Base-by-base conservation (phyloP, 805 yeast species). In the Barnettozyma botsteinii region DNA sequence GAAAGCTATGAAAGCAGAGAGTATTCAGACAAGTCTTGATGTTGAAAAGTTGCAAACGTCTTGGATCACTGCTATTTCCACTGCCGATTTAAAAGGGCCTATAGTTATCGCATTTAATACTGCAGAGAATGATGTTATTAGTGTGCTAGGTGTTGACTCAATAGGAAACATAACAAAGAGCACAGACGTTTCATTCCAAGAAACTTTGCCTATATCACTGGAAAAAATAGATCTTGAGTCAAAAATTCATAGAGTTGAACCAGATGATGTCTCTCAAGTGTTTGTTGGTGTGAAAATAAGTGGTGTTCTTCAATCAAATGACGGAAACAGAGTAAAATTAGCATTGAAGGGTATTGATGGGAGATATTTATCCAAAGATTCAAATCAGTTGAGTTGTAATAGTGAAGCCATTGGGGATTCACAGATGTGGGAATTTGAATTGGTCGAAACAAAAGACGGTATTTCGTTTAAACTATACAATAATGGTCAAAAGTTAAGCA, bases 21-120 rank as follows among this genome's bases (percentile, higher is more conserved):
- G 21, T 20, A 40, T 40, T 15, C 30, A 35, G 29, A 31, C 14
- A 11, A 19, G 40, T 18, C 27, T 41, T 2, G 41, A 40, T 25
- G 37, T 38, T 9, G 42, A 26, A 7, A 26, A 31, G 10, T 37
- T 47, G 10, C 44, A 41, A 14, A 21, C 50, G 3, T 37, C 49
- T 13, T 54, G 59, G 59, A 43, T 48, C 4, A 46, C 64, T 10
- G 67, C 68, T 2, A 38, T 43, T 7, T 11, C 39, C 1, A 20
- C 38, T 8, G 40, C 47, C 6, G 64, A 65, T 31, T 33, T 65
- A 22, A 48, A 48, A 13, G 70, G 70, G 0, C 70, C 70, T 0
- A 27, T 61, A 20, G 38, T 64, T 41, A 22, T 64, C 5, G 48
- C 52, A 1, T 34, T 42, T 7, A 30, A 23, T 9, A 12, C 15